Evolutionary conservation across 345 rosid species (phyloP), one percentile per base, ranked within the genome.

Genomic region (Dipteronia dyeriana): DNA sequence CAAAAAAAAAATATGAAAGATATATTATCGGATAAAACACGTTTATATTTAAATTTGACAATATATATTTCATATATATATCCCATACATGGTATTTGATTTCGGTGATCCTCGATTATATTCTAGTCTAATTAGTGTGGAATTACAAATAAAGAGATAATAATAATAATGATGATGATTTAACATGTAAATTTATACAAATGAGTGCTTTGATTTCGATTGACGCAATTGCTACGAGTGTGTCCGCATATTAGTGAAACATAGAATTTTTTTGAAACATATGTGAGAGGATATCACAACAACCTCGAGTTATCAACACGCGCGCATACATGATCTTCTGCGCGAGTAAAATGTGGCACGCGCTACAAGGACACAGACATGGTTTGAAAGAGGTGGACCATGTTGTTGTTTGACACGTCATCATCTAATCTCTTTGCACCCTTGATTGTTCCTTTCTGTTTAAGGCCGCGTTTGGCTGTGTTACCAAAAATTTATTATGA

Each of bases 381-480:
- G 73, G 34, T 73, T 31, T 1, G 38, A 59, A 2, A 19, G 31
- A 26, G 53, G 75, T 75, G 79, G 77, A 76, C 78, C 49, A 16
- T 25, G 4, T 38, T 1, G 2, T 10, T 19, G 10, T 61, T 39
- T 1, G 77, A 73, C 82, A 84, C 79, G 81, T 81, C 82, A 81
- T 29, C 66, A 20, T 38, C 71, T 8, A 41, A 45, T 71, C 10
- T 17, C 61, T 20, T n/a, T 39, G 23, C 76, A 5, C 73, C 67
- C 71, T 8, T 45, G 2, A 29, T 1, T 54, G 64, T 64, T n/a
- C 20, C 45, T 22, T 12, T 17, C 63, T 0, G 1, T 13, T 11
- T 25, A 29, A 62, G 78, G 69, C 64, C 22, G 56, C 29, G 75
- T 79, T 76, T 66, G 85, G 60, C 9, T n/a, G 60, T 56, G 3